Evolutionary conservation across 345 rosid species (phyloP).

Genomic region (Moricandia moricandioides): DNA sequence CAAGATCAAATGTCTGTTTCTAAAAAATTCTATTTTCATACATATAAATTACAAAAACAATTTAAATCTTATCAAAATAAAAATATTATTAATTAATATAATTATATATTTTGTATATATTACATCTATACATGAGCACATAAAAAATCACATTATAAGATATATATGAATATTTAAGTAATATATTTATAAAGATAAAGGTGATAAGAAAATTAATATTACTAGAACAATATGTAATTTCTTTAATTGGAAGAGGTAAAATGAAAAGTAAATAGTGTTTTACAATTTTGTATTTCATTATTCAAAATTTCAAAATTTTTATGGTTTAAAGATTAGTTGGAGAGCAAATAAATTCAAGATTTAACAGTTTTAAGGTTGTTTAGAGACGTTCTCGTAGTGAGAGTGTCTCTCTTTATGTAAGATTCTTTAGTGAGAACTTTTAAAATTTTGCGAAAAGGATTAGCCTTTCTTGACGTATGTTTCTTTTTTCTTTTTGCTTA

Average conservation of each 20-base stretch:
- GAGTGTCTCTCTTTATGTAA: background rate
- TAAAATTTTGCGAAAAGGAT: background rate
- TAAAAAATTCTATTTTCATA: too few species aligned
- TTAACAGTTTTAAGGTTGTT: background rate
- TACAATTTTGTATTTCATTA: too few species aligned
- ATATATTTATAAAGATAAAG: background rate
- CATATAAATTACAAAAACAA: too few species aligned
- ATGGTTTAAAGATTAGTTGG: too few species aligned
- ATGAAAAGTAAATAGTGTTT: background rate
- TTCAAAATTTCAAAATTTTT: too few species aligned
- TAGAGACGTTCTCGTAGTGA: background rate
- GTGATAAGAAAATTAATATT: background rate
- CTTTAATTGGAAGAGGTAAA: background rate
- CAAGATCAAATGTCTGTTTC: too few species aligned
- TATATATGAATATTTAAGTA: background rate
- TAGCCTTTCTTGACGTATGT: background rate
- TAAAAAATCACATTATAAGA: background rate
- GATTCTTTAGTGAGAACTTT: background rate
- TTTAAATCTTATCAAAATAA: too few species aligned
- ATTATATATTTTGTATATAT: too few species aligned
- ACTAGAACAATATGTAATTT: background rate
- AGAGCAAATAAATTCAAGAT: too few species aligned
- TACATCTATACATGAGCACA: too few species aligned
- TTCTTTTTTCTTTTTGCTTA: slow-evolving; percentile 17
- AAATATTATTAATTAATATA: too few species aligned